Percentiles rank a stretch among this genome's conserved stretches.
Evolutionary conservation across 1,284 basidiomycete genomes (phyloP).

Genomic region (Ganoderma lucidum): DNA sequence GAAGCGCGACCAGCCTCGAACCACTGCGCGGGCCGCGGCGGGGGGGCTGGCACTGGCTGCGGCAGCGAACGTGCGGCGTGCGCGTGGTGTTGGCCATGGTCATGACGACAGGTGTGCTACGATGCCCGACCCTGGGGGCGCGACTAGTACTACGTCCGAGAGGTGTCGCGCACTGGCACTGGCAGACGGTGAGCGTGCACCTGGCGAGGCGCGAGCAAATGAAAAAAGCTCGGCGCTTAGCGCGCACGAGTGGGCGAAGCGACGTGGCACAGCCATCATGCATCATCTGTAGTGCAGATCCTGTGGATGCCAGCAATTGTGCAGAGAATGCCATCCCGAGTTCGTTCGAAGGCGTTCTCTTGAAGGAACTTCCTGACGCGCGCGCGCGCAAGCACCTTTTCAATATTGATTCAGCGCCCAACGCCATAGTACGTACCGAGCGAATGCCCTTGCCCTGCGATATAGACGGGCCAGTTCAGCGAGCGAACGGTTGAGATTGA

Average conservation of each 20-base stretch:
- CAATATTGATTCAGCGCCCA: not conserved
- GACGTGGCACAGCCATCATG: not conserved
- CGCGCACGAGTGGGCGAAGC: not conserved
- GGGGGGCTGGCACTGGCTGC: not conserved
- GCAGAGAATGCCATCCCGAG: too few relatives aligned
- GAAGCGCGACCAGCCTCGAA: slow-evolving; percentile 7
- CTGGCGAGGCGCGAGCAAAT: not conserved
- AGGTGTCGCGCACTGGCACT: not conserved
- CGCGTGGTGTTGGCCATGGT: not conserved
- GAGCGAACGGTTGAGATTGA: not conserved
- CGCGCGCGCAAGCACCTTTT: not conserved
- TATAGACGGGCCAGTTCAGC: not conserved
- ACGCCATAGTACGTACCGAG: too few relatives aligned
- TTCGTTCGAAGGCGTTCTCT: not conserved
- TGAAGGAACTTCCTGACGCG: too few relatives aligned
- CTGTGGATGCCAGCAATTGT: not conserved
- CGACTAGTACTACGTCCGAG: not conserved
- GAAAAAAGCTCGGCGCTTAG: not conserved
- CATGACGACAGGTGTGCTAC: not conserved
- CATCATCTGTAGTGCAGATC: not conserved
- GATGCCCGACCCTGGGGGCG: not conserved
- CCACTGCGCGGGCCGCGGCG: not conserved
- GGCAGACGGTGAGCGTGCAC: too few relatives aligned
- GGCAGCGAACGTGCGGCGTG: not conserved
- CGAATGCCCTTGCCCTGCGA: not conserved